Base-by-base conservation (phyloP, 805 yeast genomes). In the Yarrowia yakushimensis region DNA sequence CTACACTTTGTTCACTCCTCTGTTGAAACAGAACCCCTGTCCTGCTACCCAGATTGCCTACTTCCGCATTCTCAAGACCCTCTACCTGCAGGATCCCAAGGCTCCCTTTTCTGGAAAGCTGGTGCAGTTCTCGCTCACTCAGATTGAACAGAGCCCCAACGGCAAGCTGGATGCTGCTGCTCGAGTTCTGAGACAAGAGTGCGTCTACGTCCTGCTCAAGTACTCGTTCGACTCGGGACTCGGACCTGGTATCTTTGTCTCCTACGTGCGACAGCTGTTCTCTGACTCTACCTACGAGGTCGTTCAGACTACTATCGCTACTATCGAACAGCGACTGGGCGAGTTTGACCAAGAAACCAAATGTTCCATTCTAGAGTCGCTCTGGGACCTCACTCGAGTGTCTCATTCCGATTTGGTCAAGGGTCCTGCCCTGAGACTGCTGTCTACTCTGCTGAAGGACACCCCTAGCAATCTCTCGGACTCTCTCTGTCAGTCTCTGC, bases 381-480 rank as follows among this genome's bases (percentile, higher is more conserved):
- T 67, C 8, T 69, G 70, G 70, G 42, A 60, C 27, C 34, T 68
- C 25, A 68, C 66, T 45, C 55, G 62, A 34, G 43, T 25, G 3
- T 57, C 42, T 11, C 46, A 48, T 15, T 70, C 72, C 69, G 70
- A 66, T 59, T 69, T 65, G 22, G 67, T 69, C 13, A 62, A 69
- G 22, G 70, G 69, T 2, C 66, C 69, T 3, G 70, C 72, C n/a
- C 27, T 69, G 9, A 34, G 68, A 18, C 27, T 69, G 15, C 65
- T 70, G 65, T 34, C 43, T 15, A 52, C 59, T 17, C 31, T 52
- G 12, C 43, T 52, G 5, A 52, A 52, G 18, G 59, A 52, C 33
- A 52, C 59, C n/a, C 43, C 59, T 17, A 34, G 43, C 25, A 52
- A 43, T n/a, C 25, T 52, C 2, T 52, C 59, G 0, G 59, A 52